Evolutionary conservation across 208 protist species (phyloP), one percentile per base, ranked within the genome.

Genomic region (Wallacemonas sp.): DNA sequence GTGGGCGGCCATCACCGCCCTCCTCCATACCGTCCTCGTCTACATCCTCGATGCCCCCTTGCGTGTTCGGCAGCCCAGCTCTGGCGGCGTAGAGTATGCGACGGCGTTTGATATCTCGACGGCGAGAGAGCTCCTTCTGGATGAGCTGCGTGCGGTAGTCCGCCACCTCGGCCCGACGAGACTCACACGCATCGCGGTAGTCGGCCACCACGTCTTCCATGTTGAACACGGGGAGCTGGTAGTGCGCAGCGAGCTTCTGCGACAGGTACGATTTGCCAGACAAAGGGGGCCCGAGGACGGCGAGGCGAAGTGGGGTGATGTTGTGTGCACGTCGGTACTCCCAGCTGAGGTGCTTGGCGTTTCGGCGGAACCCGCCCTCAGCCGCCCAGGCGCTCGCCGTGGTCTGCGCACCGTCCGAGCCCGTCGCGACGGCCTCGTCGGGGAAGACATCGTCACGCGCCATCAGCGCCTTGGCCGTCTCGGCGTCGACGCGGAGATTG

Each of bases 221-320:
- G 21, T 44, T 70, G 51, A 96, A 84, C 27, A 61, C 68, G 2
- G 94, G 84, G 9, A 98, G 44, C 26, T 86, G 71, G 72, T 98
- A 98, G 62, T 93, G 68, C 19, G 49, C 36, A 1, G 76, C 77
- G 2, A 98, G 62, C 2, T 64, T 68, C n/a, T 22, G 45, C 2
- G 88, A 68, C 9, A 92, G 60, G 53, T 70, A 86, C 3, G 91
- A 82, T 76, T 97, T 97, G 31, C 96, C 96, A 1, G 83, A 75
- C 42, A 89, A 75, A 30, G 96, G 96, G 12, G 94, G 95, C 17
- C 96, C 96, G 6, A 95, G 68, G 2, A 98, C 28, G 8, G 78
- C 72, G n/a, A 97, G 39, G 41, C 91, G 85, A 22, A 98, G 72
- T 0, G 96, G 91, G 21, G 73, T 66, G 19, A 98, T 66, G 27